Conservation (phyloP, 2,329 filamentous ascomycete species). For the Setomelanomma holmii region DNA sequence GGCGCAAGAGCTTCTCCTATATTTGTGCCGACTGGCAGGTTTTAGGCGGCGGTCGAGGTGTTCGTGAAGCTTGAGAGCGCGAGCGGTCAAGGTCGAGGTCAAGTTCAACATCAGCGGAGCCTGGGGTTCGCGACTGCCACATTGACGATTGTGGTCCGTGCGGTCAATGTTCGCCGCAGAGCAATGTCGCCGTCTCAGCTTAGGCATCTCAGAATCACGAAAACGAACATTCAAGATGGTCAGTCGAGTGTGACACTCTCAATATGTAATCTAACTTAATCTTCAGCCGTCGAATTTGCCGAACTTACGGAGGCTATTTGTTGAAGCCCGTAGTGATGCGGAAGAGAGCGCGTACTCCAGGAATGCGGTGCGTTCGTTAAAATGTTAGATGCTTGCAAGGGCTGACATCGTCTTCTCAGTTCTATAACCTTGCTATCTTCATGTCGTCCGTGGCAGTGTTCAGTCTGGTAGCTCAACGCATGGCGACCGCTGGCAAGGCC, state of each 20-base stretch:
- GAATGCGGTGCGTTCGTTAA: constrained; percentile 84
- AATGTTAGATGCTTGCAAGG: too few relatives aligned
- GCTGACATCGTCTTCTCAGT: constrained; percentile 60
- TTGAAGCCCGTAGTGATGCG: constrained; percentile 88
- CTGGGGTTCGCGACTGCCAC: constrained; percentile 35
- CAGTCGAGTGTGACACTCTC: constrained; percentile 1
- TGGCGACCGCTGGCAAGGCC: constrained; percentile 58
- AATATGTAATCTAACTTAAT: neutral
- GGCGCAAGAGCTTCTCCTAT: constrained; percentile 3
- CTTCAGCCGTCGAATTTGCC: constrained; percentile 77
- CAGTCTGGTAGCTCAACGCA: constrained; percentile 88
- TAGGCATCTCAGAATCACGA: neutral
- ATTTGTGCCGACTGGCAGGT: neutral
- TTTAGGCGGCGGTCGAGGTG: neutral
- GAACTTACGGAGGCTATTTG: constrained; percentile 94
- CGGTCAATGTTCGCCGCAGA: constrained; percentile 4
- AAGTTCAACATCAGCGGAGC: constrained; percentile 23
- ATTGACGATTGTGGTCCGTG: constrained; percentile 35
- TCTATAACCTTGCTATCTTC: constrained; percentile 96
- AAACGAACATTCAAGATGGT: constrained; percentile 24
- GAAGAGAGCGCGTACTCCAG: constrained; percentile 95
- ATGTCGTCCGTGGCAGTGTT: constrained; percentile 96
- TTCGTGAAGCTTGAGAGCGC: constrained; percentile 10
- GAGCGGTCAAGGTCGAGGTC: constrained; percentile 13
- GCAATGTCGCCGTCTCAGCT: neutral